These are phyloP conservation scores for Cyanidioschyzon merolae DNA, from an alignment of 23 red algal genomes.

Conservation along the genomic window DNA sequence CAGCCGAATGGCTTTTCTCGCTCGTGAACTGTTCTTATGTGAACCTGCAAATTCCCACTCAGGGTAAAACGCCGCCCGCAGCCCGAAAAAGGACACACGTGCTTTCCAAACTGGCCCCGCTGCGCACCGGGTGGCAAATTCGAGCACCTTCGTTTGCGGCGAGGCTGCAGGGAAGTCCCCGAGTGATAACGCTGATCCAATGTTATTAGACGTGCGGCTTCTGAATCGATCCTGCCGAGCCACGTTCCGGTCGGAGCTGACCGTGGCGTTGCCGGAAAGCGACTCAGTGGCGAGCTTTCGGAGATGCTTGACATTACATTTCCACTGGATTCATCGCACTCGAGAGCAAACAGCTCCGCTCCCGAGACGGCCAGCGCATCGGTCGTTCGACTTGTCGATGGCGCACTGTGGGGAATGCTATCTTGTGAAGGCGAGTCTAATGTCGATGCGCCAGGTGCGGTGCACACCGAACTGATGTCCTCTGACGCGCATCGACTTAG, in stretches of 20 bases:
- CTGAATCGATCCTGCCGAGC: neutral
- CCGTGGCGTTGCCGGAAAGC: neutral
- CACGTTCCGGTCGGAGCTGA: neutral
- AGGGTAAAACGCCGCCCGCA: conserved; percentile 2
- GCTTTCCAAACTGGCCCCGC: neutral
- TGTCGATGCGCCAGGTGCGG: neutral
- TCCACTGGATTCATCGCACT: neutral
- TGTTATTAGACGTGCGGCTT: neutral
- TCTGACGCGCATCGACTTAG: neutral
- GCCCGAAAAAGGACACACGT: neutral
- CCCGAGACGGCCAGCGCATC: neutral
- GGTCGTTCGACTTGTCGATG: neutral
- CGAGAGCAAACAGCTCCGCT: neutral
- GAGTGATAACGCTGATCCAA: neutral
- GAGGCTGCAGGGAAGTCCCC: conserved; percentile 1
- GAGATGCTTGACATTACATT: neutral
- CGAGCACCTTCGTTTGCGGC: neutral
- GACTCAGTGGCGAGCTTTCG: neutral
- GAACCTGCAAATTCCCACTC: neutral
- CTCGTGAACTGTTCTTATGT: neutral
- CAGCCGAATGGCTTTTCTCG: neutral
- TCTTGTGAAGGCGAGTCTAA: neutral
- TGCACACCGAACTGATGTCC: neutral
- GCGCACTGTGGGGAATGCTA: neutral
- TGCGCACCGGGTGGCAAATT: conserved; percentile 6